Conservation (phyloP, 169 alveolate species). For the Ichthyophthirius multifiliis region DNA sequence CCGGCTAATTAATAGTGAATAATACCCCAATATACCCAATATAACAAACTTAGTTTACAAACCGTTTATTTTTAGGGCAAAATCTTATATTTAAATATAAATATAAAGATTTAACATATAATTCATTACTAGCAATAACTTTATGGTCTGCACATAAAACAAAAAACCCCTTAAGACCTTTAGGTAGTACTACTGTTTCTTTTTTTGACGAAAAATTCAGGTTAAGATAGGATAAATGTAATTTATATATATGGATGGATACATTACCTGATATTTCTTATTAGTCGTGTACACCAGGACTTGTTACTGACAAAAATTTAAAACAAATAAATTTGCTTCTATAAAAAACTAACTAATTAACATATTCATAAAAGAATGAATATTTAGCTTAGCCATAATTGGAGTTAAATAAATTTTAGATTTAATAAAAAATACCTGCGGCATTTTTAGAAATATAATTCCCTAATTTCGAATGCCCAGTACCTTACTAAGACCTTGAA, state of each 20-base stretch:
- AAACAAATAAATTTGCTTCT: conserved; percentile 11
- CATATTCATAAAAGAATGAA: not conserved
- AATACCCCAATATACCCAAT: not conserved
- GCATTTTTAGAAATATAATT: conserved; percentile 36
- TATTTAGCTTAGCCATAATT: not conserved
- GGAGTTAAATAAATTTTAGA: conserved; percentile 4
- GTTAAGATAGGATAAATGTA: conserved; percentile 35
- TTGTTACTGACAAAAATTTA: conserved; percentile 27
- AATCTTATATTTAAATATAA: conserved; percentile 16
- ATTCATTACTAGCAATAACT: conserved; percentile 17
- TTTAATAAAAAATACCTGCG: conserved; percentile 9
- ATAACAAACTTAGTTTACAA: not conserved
- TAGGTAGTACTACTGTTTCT: conserved; percentile 30
- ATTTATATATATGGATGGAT: conserved; percentile 37
- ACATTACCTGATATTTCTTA: conserved; percentile 13
- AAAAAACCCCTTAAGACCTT: conserved; percentile 8
- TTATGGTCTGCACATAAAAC: conserved; percentile 17
- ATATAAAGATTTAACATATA: conserved; percentile 34
- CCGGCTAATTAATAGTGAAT: conserved; percentile 9
- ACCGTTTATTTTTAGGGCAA: not conserved
- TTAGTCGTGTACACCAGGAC: conserved; percentile 32
- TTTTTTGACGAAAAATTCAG: conserved; percentile 29
- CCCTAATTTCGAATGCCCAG: conserved; percentile 12
- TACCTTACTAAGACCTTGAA: conserved; percentile 21
- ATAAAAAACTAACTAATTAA: conserved; percentile 15